These are phyloP conservation scores for Sextonia rubra DNA, from an alignment of 164 flowering plant species.

Conservation along the genomic window DNA sequence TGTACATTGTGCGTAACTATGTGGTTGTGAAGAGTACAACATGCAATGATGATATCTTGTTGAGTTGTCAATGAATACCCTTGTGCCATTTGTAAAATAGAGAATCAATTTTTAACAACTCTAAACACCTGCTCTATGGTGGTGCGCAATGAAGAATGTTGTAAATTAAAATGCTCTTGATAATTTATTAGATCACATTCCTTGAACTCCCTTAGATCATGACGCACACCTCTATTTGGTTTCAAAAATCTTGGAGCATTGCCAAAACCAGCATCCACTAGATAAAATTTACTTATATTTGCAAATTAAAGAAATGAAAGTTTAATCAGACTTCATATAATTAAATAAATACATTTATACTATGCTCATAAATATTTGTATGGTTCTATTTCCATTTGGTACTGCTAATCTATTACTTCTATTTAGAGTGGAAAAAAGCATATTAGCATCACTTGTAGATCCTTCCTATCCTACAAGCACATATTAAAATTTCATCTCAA, in stretches of 20 bases:
- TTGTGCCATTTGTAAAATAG: neutral
- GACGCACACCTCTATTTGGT: neutral
- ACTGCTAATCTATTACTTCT: no score
- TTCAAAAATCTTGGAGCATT: neutral
- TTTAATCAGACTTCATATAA: no score
- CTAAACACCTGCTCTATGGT: neutral
- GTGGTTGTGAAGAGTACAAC: neutral
- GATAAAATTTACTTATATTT: no score
- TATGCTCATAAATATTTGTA: no score
- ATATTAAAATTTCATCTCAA: no score
- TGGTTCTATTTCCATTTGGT: no score
- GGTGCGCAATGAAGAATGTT: neutral
- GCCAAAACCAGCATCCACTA: neutral
- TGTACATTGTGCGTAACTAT: neutral
- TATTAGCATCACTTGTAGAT: no score
- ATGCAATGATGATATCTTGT: neutral
- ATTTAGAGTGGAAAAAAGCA: no score
- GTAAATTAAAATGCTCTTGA: neutral
- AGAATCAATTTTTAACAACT: neutral
- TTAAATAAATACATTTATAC: no score
- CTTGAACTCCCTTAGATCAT: neutral
- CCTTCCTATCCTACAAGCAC: no score
- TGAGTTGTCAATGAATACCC: neutral
- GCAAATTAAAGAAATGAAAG: no score
- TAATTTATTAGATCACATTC: neutral